A percentile compares a stretch with the other conserved stretches of the same genome.
Evolutionary conservation across 163 green algal genomes (phyloP).

Genomic region (Botryococcus braunii): DNA sequence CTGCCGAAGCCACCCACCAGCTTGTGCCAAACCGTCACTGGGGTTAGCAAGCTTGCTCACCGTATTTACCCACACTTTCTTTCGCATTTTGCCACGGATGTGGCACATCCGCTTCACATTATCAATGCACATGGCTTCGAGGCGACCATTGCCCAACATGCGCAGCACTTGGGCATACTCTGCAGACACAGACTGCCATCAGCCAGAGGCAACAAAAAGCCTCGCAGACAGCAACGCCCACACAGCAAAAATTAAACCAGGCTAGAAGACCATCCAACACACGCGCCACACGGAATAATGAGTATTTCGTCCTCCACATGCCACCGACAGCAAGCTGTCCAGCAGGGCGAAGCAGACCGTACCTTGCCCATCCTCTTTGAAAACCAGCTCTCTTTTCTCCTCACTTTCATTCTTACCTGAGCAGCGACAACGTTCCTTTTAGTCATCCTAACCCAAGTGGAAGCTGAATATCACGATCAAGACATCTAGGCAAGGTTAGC

Average conservation of each 20-base stretch:
- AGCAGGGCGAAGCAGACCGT: too few species aligned
- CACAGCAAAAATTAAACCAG: too few species aligned
- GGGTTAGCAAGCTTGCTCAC: too few species aligned
- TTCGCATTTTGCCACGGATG: conserved; percentile 99
- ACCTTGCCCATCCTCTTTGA: conserved; percentile 98
- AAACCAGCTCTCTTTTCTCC: conserved; percentile 99
- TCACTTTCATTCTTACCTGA: conserved; percentile 93
- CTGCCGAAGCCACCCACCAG: conserved; percentile 20
- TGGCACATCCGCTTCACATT: conserved; percentile 95
- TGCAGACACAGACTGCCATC: conserved; percentile 18
- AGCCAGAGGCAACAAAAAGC: too few species aligned
- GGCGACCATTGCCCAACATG: conserved; percentile 97
- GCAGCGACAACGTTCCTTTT: background rate
- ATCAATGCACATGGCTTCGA: conserved; percentile 98
- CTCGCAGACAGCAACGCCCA: too few species aligned
- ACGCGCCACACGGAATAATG: too few species aligned
- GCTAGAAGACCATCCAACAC: too few species aligned
- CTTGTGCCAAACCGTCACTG: background rate
- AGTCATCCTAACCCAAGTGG: background rate
- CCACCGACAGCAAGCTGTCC: too few species aligned
- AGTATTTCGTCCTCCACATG: too few species aligned
- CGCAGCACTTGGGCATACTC: conserved; percentile 91
- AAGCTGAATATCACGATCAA: background rate
- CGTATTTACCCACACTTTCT: conserved; percentile 93
- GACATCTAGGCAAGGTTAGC: background rate